A percentile compares a stretch with the other conserved stretches of the same genome.
phyloP scores from a whole-genome alignment of 2,329 filamentous ascomycete species.

The Pseudogymnoascus sp. region DNA sequence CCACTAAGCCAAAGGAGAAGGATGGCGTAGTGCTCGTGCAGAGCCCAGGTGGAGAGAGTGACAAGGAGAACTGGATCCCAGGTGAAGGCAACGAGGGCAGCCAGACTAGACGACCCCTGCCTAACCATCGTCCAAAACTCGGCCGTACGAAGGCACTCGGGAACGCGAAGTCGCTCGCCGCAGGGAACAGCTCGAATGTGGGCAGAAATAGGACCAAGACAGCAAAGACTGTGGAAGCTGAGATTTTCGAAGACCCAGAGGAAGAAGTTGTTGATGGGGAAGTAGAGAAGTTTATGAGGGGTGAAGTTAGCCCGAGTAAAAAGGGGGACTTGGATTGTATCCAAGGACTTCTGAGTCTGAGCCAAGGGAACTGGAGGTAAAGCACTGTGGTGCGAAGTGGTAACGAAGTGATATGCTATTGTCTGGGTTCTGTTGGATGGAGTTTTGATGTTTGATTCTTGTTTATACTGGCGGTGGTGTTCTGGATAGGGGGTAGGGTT shows the following conservation, averaged over 20 bases:
- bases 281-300: conserved; percentile 66
- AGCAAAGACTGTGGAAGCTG: conserved; percentile 29
- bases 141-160: background rate
- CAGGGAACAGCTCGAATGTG: conserved; percentile 25
- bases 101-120: conserved; percentile 3
- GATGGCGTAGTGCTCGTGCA: conserved; percentile 33
- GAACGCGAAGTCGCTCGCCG: conserved; percentile 9
- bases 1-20: conserved; percentile 19
- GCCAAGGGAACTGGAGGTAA: conserved; percentile 78
- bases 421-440: conserved; percentile 4
- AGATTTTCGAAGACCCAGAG: conserved; percentile 48
- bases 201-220: conserved; percentile 14
- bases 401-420: background rate
- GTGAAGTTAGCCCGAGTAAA: conserved; percentile 60
- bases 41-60: conserved; percentile 64
- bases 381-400: background rate
- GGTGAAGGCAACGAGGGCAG: conserved; percentile 29
- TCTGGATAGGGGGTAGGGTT: conserved; percentile 1
- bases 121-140: background rate
- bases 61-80: conserved; percentile 87
- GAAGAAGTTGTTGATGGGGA: conserved; percentile 45
- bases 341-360: conserved; percentile 78
- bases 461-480: conserved; percentile 1
- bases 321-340: conserved; percentile 81
- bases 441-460: background rate